These are phyloP conservation scores for Podosphaera xanthii DNA, from an alignment of 2,329 filamentous ascomycete species.

Conservation along the genomic window DNA sequence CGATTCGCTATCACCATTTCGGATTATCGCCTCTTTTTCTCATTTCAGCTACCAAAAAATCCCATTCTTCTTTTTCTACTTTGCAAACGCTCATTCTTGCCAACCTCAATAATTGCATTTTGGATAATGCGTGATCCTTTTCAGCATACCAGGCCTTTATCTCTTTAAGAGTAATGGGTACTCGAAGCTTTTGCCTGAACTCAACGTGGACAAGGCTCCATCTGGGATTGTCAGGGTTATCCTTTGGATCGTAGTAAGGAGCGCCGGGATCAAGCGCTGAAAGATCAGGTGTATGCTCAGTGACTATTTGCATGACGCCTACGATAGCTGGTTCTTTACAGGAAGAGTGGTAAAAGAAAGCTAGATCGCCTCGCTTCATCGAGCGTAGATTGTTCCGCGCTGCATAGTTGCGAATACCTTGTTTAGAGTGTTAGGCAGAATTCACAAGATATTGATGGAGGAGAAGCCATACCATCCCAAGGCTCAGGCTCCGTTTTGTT, in stretches of 20 bases:
- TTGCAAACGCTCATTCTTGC: slow-evolving; percentile 60
- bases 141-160: slow-evolving; percentile 39
- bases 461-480: slow-evolving; percentile 50
- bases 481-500: slow-evolving; percentile 54
- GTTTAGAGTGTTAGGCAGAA: slow-evolving; percentile 1
- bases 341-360: slow-evolving; percentile 95
- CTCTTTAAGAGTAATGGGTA: slow-evolving; percentile 46
- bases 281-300: slow-evolving; percentile 55
- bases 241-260: slow-evolving; percentile 68
- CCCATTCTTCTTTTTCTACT: slow-evolving; percentile 42
- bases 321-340: slow-evolving; percentile 76
- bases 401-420: slow-evolving; percentile 13
- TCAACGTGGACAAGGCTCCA: slow-evolving; percentile 83
- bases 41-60: slow-evolving; percentile 30
- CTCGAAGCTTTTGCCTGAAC: slow-evolving; percentile 62
- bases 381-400: slow-evolving; percentile 75
- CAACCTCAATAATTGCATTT: slow-evolving; percentile 68
- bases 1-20: slow-evolving; percentile 1
- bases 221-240: slow-evolving; percentile 42
- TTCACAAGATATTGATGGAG: not conserved
- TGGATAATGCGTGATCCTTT: slow-evolving; percentile 32
- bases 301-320: slow-evolving; percentile 72
- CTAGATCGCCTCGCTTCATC: slow-evolving; percentile 80
- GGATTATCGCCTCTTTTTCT: slow-evolving; percentile 9
- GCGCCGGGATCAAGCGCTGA: slow-evolving; percentile 45